Percentiles rank a stretch among this genome's conserved stretches.
Conservation (phyloP, 495 filamentous ascomycete species). For the Echria macrotheca region DNA sequence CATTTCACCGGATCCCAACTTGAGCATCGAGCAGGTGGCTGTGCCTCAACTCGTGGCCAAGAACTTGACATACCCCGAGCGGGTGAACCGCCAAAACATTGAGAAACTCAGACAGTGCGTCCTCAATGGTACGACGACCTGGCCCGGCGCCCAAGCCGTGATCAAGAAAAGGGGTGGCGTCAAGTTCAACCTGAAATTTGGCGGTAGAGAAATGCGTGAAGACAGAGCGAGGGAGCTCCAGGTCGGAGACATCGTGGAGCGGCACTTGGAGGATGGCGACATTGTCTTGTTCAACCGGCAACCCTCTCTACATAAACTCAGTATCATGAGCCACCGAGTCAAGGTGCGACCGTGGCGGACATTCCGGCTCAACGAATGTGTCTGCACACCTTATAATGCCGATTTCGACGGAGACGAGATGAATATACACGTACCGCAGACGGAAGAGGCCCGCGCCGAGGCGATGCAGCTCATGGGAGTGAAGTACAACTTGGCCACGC, state of each 20-base stretch:
- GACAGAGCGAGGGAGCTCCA: constrained; percentile 63
- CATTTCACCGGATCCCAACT: constrained; percentile 93
- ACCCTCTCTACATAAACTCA: constrained; percentile 94
- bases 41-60: constrained; percentile 84
- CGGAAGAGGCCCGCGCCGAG: constrained; percentile 91
- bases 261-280: constrained; percentile 92
- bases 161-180: constrained; percentile 60
- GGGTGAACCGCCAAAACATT: constrained; percentile 74
- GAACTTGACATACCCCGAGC: constrained; percentile 91
- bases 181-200: constrained; percentile 71
- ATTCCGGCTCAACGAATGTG: constrained; percentile 96
- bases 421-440: constrained; percentile 98
- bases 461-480: constrained; percentile 97
- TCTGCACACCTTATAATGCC: constrained; percentile 96
- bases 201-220: constrained; percentile 45
- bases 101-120: constrained; percentile 71
- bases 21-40: constrained; percentile 90
- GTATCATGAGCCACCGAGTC: constrained; percentile 89
- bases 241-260: constrained; percentile 84
- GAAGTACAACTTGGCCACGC: constrained; percentile 90
- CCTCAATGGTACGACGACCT: constrained; percentile 63
- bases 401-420: constrained; percentile 99
- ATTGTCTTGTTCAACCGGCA: constrained; percentile 98
- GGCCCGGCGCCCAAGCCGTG: constrained; percentile 83
- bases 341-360: constrained; percentile 94